Base-by-base conservation (phyloP, 176 grass and related monocot genomes). In the Carex kokanica region DNA sequence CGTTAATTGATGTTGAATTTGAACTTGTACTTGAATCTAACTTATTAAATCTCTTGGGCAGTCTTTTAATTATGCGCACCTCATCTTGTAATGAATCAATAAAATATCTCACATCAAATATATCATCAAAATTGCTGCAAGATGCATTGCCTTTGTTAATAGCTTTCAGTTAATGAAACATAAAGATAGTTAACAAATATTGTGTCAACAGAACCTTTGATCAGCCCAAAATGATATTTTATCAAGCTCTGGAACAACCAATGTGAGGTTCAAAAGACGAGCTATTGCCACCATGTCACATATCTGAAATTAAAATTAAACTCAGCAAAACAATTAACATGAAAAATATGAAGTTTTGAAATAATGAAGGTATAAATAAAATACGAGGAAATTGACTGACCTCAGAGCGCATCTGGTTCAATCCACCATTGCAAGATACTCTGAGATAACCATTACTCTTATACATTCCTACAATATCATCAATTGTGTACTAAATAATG, bases 331-430 rank as follows among this genome's bases (percentile, higher is more conserved):
- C 23, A 34, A 71, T 43, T 18, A 80, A 43, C 8, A 80, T 2
- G 59, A 81, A 79, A 51, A 25, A 34, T 24, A 21, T 45, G 15
- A 83, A 88, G 31, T 51, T 15, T 16, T 9, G 24, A 57, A 83
- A 60, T 77, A 31, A 23, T 36, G 20, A 17, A 75, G 24, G 47
- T 15, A 77, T 8, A 24, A 77, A 20, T 75, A 68, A 18, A n/a
- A 40, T 69, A 14, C 9, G 55, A 84, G 51, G 24, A 64, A 85
- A 85, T 18, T 6, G 83, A 60, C 51, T 69, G 32, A 94, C 95
- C 88, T 94, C 95, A 17, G 95, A 88, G 59, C 95, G 95, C 95
- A 98, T 98, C 86, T 98, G 95, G 88, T 98, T 98, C 83, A 98
- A 86, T 31, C 95, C 95, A 2, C 95, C 95, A 80, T 98, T 98